Evolutionary conservation across 352 stramenopile genomes (phyloP).

Genomic region (Albugo laibachii): DNA sequence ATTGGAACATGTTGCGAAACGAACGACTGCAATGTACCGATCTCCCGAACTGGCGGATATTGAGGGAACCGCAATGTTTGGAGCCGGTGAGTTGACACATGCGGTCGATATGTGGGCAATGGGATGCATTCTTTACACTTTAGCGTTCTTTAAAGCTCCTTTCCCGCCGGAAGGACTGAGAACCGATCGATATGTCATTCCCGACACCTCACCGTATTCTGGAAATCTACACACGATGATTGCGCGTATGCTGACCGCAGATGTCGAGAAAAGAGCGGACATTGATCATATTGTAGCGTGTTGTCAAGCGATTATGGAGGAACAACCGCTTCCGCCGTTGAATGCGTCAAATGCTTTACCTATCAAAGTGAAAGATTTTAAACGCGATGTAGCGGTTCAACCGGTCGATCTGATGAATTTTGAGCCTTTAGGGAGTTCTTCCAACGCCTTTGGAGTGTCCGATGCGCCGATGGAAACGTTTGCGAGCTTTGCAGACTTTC

Average conservation of each 20-base stretch:
- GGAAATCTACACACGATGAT: conserved; percentile 75
- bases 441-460: no score
- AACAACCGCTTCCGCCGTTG: conserved; percentile 18
- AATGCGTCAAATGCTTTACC: conserved; percentile 8
- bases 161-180: conserved; percentile 91
- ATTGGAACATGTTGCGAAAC: conserved; percentile 89
- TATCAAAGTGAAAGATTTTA: no score
- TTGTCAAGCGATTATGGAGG: conserved; percentile 39
- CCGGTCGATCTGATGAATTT: no score
- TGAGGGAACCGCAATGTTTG: conserved; percentile 80
- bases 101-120: conserved; percentile 88
- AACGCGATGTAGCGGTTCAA: no score
- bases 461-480: no score
- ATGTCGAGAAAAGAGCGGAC: conserved; percentile 78
- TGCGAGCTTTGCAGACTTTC: no score
- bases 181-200: conserved; percentile 87
- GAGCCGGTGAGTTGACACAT: conserved; percentile 80
- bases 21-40: conserved; percentile 95
- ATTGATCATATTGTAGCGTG: conserved; percentile 87
- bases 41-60: conserved; percentile 94
- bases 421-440: no score
- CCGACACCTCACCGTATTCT: conserved; percentile 79
- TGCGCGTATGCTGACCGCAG: conserved; percentile 78
- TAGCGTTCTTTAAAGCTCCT: conserved; percentile 90
- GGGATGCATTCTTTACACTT: conserved; percentile 91